Evolutionary conservation across 1,284 basidiomycete genomes (phyloP), one percentile per base, ranked within the genome.

Genomic region (Heterobasidion irregulare): DNA sequence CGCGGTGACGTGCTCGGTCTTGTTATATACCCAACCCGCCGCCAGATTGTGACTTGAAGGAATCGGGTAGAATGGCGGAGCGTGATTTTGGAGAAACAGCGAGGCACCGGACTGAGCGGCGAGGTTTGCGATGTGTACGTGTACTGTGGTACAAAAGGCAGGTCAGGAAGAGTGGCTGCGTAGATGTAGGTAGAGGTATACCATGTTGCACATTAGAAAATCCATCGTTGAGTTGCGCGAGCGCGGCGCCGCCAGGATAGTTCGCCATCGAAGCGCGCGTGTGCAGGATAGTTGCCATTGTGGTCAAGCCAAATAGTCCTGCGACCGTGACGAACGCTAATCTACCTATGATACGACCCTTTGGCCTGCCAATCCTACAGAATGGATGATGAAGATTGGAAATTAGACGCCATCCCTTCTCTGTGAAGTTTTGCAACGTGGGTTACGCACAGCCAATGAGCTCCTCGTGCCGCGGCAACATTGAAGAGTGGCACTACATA

Each of bases 91-190:
- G 6, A 89, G 83, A 75, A 97, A 97, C 48, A 94, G 81, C 0
- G 91, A 91, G 4, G 92, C 90, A 8, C 96, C 95, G 0, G 91
- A 94, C 72, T 97, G 94, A 0, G 92, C 86, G 1, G 92, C 87
- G 34, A 90, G 78, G 60, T 93, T 90, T 58, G 82, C 86, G 53
- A 94, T 82, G 66, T 94, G 89, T 2, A 92, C 77, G 57, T 85
- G 79, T 47, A 80, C 80, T 75, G 57, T 18, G 2, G 16, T 18
- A 41, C 15, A 41, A 45, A 55, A 36, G 38, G 47, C 32, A 45
- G 13, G 45, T 45, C 16, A 46, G 47, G 8, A 43, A 2, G 45
- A 43, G 32, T 3, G 45, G 13, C 18, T 19, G 26, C 26, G 26
- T 26, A 26, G 26, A 26, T 0, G 26, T 26, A 26, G 6, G 26